These are phyloP conservation scores for Blumeria graminis DNA, from an alignment of 2,329 filamentous ascomycete genomes.

Conservation along the genomic window DNA sequence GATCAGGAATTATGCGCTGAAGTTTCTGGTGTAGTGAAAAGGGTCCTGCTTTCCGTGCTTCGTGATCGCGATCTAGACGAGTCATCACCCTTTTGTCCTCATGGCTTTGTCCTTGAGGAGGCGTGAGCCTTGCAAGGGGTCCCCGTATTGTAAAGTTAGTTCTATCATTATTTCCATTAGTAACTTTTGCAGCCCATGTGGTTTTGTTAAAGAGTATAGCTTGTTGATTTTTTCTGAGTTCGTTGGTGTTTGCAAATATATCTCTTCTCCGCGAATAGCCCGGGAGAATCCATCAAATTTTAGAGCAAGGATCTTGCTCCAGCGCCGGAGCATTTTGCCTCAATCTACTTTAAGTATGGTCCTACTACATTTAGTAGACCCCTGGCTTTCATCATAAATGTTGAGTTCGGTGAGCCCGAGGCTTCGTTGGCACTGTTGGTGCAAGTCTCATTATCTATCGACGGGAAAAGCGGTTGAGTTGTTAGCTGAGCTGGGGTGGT, in stretches of 20 bases:
- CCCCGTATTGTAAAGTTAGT: not conserved
- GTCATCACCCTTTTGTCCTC: not conserved
- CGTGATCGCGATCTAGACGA: not conserved
- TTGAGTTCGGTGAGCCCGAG: not conserved
- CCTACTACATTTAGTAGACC: not conserved
- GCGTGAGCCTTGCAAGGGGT: not conserved
- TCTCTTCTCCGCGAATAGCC: not conserved
- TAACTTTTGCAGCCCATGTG: not conserved
- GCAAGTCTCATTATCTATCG: not conserved
- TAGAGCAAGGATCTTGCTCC: not conserved
- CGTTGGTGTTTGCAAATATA: not conserved
- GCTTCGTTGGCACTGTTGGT: not conserved
- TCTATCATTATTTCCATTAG: not conserved
- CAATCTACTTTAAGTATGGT: not conserved
- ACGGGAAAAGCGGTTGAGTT: not conserved
- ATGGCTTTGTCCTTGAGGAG: not conserved
- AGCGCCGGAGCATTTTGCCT: not conserved
- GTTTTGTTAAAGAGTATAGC: not conserved
- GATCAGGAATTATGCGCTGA: not conserved
- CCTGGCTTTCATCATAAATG: not conserved
- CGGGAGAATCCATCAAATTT: not conserved
- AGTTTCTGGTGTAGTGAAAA: not conserved
- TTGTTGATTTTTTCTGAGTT: not conserved
- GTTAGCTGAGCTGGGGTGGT: not conserved
- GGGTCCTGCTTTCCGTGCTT: not conserved